Conservation (phyloP, 1,139 yeast species). For the Torulaspora pretoriensis region DNA sequence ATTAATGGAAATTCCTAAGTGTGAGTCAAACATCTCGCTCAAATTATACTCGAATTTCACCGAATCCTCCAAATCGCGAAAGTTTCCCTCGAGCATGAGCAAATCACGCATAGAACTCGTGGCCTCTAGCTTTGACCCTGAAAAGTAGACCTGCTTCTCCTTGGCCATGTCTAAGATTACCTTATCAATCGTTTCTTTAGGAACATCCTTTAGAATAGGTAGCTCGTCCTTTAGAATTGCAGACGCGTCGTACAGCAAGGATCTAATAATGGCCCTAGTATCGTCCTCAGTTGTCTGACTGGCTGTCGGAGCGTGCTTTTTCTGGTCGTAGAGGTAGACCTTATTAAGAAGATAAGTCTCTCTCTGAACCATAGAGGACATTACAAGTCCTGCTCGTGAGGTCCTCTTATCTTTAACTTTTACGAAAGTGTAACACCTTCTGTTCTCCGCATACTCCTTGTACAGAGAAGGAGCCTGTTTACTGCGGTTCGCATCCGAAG, state of each 20-base stretch:
- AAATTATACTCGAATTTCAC: constrained; percentile 19
- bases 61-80: constrained; percentile 21
- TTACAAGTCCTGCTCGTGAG: constrained; percentile 24
- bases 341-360: constrained; percentile 31
- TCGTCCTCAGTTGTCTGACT: constrained; percentile 20
- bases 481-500: constrained; percentile 20
- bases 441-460: constrained; percentile 28
- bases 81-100: constrained; percentile 25
- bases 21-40: constrained; percentile 20
- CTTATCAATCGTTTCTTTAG: constrained; percentile 31
- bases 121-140: constrained; percentile 30
- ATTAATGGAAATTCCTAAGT: constrained; percentile 29
- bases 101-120: constrained; percentile 27
- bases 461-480: constrained; percentile 23
- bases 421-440: constrained; percentile 26
- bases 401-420: constrained; percentile 13
- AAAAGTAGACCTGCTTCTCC: constrained; percentile 30
- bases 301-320: background rate
- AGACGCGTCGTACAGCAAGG: constrained; percentile 27
- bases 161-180: constrained; percentile 36
- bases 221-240: constrained; percentile 27
- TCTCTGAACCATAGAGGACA: constrained; percentile 37
- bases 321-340: constrained; percentile 16
- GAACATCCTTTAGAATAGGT: constrained; percentile 21
- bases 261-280: constrained; percentile 30